Evolutionary conservation across 2,329 filamentous ascomycete species (phyloP), one percentile per base, ranked within the genome.

Genomic region (Tolypocladium sp.): DNA sequence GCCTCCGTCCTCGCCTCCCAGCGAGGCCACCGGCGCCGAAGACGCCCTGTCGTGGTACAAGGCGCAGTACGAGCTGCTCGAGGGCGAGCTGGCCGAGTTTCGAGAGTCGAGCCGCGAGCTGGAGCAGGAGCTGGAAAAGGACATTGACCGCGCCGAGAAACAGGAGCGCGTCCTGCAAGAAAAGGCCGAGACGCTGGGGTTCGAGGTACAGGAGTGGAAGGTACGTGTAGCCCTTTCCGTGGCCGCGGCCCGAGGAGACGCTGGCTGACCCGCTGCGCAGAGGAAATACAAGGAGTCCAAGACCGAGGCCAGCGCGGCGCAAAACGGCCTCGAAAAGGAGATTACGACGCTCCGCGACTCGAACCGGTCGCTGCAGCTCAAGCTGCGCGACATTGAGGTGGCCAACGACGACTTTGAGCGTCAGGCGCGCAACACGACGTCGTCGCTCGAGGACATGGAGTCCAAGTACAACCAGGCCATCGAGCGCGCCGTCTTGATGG

Each of bases 161-260:
- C 85, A 92, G 67, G 93, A 97, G 77, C 84, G 92, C 63, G 80
- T 86, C 64, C 76, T 97, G 66, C 88, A 92, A 72, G 89, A 96
- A 73, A 96, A 93, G 77, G 89, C 91, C 1, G 93, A 97, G 73
- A 83, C 81, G 42, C 74, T 96, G 63, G 85, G 83, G 56, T 99
- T 91, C 70, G 92, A 97, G 73, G 92, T 94, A 0, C 92, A 97
- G 60, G 94, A 99, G 76, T 99, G 94, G 94, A 97, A 97, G 87
- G 92, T 93, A 78, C 74, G 83, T 67, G 38, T 33, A 8, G 20
- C 30, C 1, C 15, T 53, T 2, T 20, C 30, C 30, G 12, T 15
- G 20, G 49, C 49, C 25, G 25, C 27, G 20, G 37, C 40, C 35
- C 37, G 27, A 27, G 30, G 49, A 52, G 17, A 13, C 33, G 10